Evolutionary conservation across 352 stramenopile species (phyloP), one percentile per base, ranked within the genome.

Genomic region (Aphanomyces stellatus): DNA sequence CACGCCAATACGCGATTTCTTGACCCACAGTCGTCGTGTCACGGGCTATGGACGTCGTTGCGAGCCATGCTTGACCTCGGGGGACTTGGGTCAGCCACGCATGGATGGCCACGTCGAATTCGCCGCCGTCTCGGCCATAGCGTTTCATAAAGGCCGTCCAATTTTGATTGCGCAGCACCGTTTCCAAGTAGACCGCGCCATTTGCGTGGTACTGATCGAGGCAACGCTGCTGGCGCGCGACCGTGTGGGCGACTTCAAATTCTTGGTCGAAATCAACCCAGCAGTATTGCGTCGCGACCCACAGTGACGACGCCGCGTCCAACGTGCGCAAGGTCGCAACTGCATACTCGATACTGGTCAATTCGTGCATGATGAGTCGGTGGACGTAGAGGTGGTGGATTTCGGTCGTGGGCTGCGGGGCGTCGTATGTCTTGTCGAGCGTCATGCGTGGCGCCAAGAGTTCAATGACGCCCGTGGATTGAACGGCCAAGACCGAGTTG

Each of bases 261-360:
- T 2, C 1, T 17, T 55, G 7, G 6, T 65, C 22, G 15, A 53
- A 65, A 35, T 65, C 57, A 17, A 65, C 22, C 13, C 33, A 65
- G 35, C 57, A 65, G 43, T 65, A 65, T 22, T 53, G 57, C 22
- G 57, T 65, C 24, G 33, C 51, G 24, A 65, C 53, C 57, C 57
- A 65, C 22, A 35, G 57, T 17, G 35, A 19, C 11, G 30, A 53
- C 27, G 34, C 51, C 28, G 34, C 57, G 34, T 65, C 57, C 57
- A 25, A 51, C 4, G 24, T 15, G 24, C 57, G 57, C 15, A 65
- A 19, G 1, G 34, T 35, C 3, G 35, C 57, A 33, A 65, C 53
- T 15, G 57, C 13, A 5, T 10, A 11, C 15, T 55, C 34, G 28
- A 65, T 53, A 13, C 27, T 24, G 6, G 2, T 65, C 11, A 65